Base-by-base conservation (phyloP, 2,329 filamentous ascomycete genomes). In the Alternaria gaisen region DNA sequence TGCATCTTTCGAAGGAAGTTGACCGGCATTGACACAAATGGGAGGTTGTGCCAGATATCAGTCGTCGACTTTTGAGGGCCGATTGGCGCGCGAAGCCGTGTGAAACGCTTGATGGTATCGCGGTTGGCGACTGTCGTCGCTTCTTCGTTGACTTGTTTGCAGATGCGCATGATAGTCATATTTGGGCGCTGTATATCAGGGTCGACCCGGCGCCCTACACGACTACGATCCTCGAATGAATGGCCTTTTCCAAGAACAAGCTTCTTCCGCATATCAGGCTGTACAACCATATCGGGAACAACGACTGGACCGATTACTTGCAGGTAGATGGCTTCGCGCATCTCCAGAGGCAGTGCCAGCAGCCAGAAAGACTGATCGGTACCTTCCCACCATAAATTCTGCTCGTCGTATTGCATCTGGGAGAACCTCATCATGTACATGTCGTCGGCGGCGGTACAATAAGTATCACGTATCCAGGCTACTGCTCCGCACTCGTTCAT, bases 301-400 rank as follows among this genome's bases (percentile, higher is more conserved):
- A 64, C 24, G 32, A 69, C 51, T 8, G 55, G 42, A 4, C 66
- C 66, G 30, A 71, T 47, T 9, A 46, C 44, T 1, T 64, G 59
- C 2, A 63, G n/a, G 30, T 68, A 71, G 2, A 70, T 38, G 11
- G 41, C 20, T 6, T 63, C 43, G 7, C 67, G 60, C 34, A 69
- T 8, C 46, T 71, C 68, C 0, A 30, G 14, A 10, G 67, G 68
- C 5, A 71, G 55, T 4, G 63, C 36, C 1, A 69, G 28, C 2
- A 71, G 28, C 6, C 26, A 38, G 44, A 71, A 68, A 7, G 20
- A 3, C 20, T 64, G 58, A 10, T 60, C 65, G 6, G 52, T 71
- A 8, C 30, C 48, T 1, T 50, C 12, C 67, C 65, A 71, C 68
- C 68, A 71, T 9, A 54, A 6, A 3, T 18, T 16, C 24, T 64